Base-by-base conservation (phyloP, 495 filamentous ascomycete species). In the Penicillium bialowiezense region DNA sequence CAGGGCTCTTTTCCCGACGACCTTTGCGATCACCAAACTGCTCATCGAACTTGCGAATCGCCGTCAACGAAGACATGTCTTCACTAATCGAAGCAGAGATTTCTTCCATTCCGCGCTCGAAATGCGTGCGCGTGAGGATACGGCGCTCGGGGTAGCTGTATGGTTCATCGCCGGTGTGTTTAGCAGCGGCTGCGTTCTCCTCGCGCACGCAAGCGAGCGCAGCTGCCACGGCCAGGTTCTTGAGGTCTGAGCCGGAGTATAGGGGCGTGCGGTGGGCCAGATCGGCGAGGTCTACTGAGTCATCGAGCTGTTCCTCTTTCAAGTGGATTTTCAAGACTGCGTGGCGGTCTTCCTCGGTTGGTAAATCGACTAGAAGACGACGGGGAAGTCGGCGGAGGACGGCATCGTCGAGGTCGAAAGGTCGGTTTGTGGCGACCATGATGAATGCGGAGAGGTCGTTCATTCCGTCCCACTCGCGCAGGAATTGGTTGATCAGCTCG, bases 391-490 rank as follows among this genome's bases (percentile, higher is more conserved):
- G 70, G 26, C 93, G 79, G 17, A 98, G 81, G 17, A 96, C 89
- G 2, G 93, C 93, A 57, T 98, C 93, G 58, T 98, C 93, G 1
- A 98, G 80, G 58, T 97, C 91, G 50, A 96, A 96, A 0, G 92
- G 92, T 12, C 92, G 75, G 62, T 97, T 97, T 10, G 90, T 96
- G n/a, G 93, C 93, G 0, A 97, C 90, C 95, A 98, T 97, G 64
- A 98, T 95, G 67, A 98, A 97, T 2, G 91, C 90, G 6, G 86
- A 86, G 38, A 83, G 75, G 52, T 89, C 85, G 33, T 83, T 86
- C 79, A 98, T 86, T 13, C 95, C 93, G 56, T 97, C 93, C 93
- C 93, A 98, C 65, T 97, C 93, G n/a, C 89, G 82, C 29, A 98
- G 72, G 64, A 97, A 98, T 64, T 97, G 92, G 53, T 97, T 98